phyloP scores from a whole-genome alignment of 768 basidiomycete genomes.

The Trametes cinnabarina region DNA sequence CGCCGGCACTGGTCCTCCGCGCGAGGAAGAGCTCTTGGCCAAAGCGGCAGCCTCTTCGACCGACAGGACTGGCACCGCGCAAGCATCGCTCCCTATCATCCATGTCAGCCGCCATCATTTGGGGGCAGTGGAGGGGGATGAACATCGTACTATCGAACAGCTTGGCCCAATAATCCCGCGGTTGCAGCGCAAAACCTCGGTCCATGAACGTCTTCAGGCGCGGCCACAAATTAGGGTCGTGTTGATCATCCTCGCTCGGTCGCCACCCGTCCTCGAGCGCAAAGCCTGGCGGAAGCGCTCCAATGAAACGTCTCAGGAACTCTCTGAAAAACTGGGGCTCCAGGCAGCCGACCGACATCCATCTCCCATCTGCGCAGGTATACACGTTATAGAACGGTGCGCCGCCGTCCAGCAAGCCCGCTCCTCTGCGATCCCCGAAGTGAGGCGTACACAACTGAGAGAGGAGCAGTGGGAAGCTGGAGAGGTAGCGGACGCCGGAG shows the following conservation, averaged over 20 bases:
- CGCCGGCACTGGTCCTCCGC: constrained; percentile 1
- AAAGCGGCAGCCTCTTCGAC: constrained; percentile 56
- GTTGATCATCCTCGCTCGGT: constrained; percentile 47
- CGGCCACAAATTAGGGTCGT: constrained; percentile 53
- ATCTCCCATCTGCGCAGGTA: constrained; percentile 65
- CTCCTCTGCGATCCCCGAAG: constrained; percentile 3
- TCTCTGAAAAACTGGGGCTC: constrained; percentile 69
- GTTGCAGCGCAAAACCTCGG: constrained; percentile 57
- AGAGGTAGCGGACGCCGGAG: constrained; percentile 74
- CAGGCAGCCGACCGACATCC: constrained; percentile 75
- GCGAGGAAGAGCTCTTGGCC: constrained; percentile 21
- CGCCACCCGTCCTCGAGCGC: constrained; percentile 50
- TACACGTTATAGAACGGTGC: constrained; percentile 79
- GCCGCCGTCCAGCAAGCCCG: constrained; percentile 61
- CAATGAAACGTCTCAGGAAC: constrained; percentile 56
- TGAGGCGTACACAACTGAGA: not conserved
- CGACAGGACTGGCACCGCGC: constrained; percentile 65
- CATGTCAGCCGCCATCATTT: not conserved
- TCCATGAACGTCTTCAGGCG: constrained; percentile 54
- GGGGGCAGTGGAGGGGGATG: not conserved
- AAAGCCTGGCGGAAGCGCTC: constrained; percentile 46
- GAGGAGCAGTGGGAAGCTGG: constrained; percentile 57
- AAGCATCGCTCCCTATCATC: constrained; percentile 63
- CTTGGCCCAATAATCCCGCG: constrained; percentile 66
- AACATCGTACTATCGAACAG: constrained; percentile 58